Base-by-base conservation (phyloP, 192 early-diverging fungal species). In the Podila minutissima region DNA sequence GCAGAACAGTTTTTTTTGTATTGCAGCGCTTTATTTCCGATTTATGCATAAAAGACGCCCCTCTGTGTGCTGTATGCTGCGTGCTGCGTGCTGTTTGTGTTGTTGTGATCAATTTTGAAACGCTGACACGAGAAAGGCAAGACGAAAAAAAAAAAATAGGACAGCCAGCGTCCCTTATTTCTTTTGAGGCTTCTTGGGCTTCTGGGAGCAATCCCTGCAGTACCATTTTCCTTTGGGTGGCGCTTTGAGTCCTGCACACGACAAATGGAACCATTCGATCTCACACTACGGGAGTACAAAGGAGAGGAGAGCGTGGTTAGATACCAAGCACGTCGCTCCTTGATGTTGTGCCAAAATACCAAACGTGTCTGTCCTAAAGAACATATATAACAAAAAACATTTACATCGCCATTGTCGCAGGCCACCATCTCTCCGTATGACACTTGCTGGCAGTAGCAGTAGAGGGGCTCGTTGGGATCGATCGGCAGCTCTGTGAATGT, bases 351-450 rank as follows among this genome's bases (percentile, higher is more conserved):
- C 3, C 8, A 8, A 46, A 67, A 32, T 82, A 61, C 3, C 37
- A 13, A 50, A 49, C 59, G 19, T 4, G 59, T 20, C 12, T 73
- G 29, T 19, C 20, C 2, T 26, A 19, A 53, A 62, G 6, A 7
- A 20, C 3, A 33, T 33, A 33, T 33, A 2, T 6, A 33, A 33
- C 63, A 13, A 20, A 31, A 26, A 32, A 15, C 6, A 82, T 77
- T 81, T 88, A 94, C 93, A 69, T 95, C 94, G 55, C 93, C 92
- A 83, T 98, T 95, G 72, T 95, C 94, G 70, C 94, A 95, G 28
- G 94, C 98, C 59, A 99, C 95, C 98, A 99, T 99, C 59, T 98
- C 97, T 17, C 98, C 98, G 71, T 89, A 99, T 9, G 95, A 96
- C 17, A 98, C 95, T 83, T 96, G 95, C 38, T 95, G 87, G 67